Conservation (phyloP, 2,329 filamentous ascomycete species). For the Trichoderma koningiopsis region DNA sequence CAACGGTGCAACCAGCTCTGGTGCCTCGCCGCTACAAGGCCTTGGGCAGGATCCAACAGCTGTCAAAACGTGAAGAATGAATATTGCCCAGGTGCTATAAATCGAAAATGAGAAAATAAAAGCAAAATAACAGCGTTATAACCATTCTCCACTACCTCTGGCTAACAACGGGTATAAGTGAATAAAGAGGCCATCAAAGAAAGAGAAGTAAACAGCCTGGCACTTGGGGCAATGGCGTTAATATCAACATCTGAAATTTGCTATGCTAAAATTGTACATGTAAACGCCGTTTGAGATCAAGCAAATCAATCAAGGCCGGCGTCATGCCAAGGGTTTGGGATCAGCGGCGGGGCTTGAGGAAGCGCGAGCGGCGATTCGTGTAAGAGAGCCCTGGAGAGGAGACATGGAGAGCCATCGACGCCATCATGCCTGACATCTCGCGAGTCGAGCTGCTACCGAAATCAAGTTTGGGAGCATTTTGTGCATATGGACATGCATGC, state of each 20-base stretch:
- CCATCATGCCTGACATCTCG: conserved; percentile 15
- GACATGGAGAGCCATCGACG: conserved; percentile 21
- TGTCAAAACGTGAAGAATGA: neutral
- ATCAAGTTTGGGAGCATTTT: conserved; percentile 10
- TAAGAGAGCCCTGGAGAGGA: neutral
- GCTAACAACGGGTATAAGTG: neutral
- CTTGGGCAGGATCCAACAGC: neutral
- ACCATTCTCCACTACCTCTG: neutral
- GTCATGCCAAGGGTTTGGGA: conserved; percentile 22
- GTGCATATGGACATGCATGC: conserved; percentile 12
- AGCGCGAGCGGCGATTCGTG: neutral
- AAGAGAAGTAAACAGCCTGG: neutral
- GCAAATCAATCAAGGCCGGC: conserved; percentile 1
- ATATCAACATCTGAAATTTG: conserved; percentile 8
- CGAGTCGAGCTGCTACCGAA: neutral
- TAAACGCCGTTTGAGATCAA: neutral
- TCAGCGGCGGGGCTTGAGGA: conserved; percentile 19
- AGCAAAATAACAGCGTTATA: neutral
- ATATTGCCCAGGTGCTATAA: neutral
- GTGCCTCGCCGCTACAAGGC: neutral
- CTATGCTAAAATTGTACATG: neutral
- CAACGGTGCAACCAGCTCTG: neutral
- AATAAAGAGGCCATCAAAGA: neutral
- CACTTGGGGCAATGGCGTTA: conserved; percentile 1
- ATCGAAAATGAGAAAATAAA: neutral